Percentiles rank a stretch among this genome's conserved stretches.
These are phyloP conservation scores for Ophiosphaerella herpotricha DNA, from an alignment of 2,329 filamentous ascomycete genomes.

Conservation along the genomic window DNA sequence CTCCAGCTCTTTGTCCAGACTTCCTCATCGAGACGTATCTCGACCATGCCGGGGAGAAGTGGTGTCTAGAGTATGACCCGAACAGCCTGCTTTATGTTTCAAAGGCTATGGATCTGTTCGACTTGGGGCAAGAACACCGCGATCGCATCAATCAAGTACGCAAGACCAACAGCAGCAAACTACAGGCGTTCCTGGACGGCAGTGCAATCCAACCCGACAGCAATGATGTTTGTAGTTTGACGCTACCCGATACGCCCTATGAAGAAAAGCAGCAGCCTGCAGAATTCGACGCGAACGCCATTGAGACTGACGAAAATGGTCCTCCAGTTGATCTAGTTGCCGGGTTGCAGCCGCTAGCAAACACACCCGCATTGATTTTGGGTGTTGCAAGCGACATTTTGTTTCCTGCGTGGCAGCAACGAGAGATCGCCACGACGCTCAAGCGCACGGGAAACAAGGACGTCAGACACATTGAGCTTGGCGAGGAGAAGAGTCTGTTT, in stretches of 20 bases:
- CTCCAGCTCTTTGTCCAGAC: conserved; percentile 92
- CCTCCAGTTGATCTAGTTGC: conserved; percentile 80
- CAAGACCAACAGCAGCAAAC: conserved; percentile 61
- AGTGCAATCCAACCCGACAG: conserved; percentile 24
- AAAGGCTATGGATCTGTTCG: conserved; percentile 98
- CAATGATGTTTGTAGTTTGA: conserved; percentile 72
- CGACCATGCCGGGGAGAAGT: conserved; percentile 97
- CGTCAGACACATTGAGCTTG: conserved; percentile 87
- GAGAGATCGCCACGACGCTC: conserved; percentile 86
- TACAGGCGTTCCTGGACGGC: conserved; percentile 54
- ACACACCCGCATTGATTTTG: conserved; percentile 84
- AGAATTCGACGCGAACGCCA: conserved; percentile 31
- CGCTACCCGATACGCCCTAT: conserved; percentile 81
- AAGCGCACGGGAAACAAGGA: conserved; percentile 75
- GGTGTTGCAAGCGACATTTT: conserved; percentile 95
- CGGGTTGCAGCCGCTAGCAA: conserved; percentile 71
- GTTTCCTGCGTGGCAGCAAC: conserved; percentile 97
- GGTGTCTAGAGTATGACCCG: conserved; percentile 93
- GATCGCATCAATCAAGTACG: conserved; percentile 65
- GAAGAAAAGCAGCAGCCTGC: conserved; percentile 72
- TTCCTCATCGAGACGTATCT: conserved; percentile 98
- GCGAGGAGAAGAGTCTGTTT: conserved; percentile 91
- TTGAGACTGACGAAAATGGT: conserved; percentile 48
- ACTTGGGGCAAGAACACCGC: conserved; percentile 77
- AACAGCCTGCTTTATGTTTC: conserved; percentile 96